Percentiles rank a stretch among this genome's conserved stretches.
Evolutionary conservation across 371 early-diverging fungal genomes (phyloP).

Genomic region (Circinella minor): DNA sequence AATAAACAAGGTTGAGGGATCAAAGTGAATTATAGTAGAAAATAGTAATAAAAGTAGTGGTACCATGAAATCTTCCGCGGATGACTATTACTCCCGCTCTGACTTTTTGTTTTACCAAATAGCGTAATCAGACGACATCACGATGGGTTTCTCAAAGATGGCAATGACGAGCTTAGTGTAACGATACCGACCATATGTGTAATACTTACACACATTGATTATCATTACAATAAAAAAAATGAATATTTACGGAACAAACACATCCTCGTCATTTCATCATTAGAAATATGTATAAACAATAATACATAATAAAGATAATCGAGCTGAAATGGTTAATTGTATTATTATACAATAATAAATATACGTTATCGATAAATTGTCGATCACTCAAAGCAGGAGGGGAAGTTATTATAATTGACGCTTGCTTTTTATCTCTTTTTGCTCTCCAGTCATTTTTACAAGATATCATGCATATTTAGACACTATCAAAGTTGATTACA

Average conservation of each 20-base stretch:
- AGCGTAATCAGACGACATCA: constrained; percentile 4
- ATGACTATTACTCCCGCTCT: neutral
- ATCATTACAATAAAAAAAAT: neutral
- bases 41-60: too few relatives aligned
- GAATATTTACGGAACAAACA: too few relatives aligned
- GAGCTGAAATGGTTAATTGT: too few relatives aligned
- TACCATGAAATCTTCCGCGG: neutral
- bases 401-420: too few relatives aligned
- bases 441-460: neutral
- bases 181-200: neutral
- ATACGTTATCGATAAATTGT: neutral
- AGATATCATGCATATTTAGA: neutral
- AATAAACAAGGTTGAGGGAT: too few relatives aligned
- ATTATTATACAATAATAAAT: too few relatives aligned
- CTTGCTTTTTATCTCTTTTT: too few relatives aligned
- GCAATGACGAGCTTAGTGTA: constrained; percentile 3
- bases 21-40: too few relatives aligned
- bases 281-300: too few relatives aligned
- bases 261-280: too few relatives aligned
- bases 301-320: too few relatives aligned
- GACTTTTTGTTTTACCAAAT: neutral
- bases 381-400: neutral
- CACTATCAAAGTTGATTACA: neutral
- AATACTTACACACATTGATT: too few relatives aligned
- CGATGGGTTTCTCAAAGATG: neutral